Evolutionary conservation across 805 yeast species (phyloP).

Genomic region (Pichia heedii): DNA sequence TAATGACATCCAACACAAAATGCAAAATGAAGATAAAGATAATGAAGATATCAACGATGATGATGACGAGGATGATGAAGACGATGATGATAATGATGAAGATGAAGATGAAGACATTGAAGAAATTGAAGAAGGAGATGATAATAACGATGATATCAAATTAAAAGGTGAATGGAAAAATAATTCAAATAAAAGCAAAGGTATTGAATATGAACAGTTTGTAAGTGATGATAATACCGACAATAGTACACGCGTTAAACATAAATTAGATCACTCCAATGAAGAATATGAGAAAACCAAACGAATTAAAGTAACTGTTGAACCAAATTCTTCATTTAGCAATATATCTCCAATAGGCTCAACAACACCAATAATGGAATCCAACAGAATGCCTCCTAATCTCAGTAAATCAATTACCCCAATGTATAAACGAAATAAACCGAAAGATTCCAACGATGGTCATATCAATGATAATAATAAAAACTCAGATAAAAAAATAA

Average conservation of each 20-base stretch:
- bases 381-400: neutral
- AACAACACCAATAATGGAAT: neutral
- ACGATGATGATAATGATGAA: slow-evolving; percentile 1
- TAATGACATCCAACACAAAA: neutral
- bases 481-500: neutral
- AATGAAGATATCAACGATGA: neutral
- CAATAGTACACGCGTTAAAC: too few relatives aligned
- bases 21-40: neutral
- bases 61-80: slow-evolving; percentile 1
- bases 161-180: slow-evolving; percentile 6
- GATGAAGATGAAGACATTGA: slow-evolving; percentile 3
- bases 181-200: too few relatives aligned
- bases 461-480: neutral
- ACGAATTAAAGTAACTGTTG: neutral
- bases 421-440: neutral
- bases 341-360: neutral
- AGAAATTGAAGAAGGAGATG: slow-evolving; percentile 11
- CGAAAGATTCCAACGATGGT: neutral
- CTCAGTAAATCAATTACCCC: neutral
- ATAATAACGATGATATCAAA: slow-evolving; percentile 10
- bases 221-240: too few relatives aligned
- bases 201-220: too few relatives aligned
- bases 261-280: neutral
- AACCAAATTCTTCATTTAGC: neutral
- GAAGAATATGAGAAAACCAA: neutral